phyloP scores from a whole-genome alignment of 2,329 filamentous ascomycete genomes.

The Colletotrichum cordylinicola region DNA sequence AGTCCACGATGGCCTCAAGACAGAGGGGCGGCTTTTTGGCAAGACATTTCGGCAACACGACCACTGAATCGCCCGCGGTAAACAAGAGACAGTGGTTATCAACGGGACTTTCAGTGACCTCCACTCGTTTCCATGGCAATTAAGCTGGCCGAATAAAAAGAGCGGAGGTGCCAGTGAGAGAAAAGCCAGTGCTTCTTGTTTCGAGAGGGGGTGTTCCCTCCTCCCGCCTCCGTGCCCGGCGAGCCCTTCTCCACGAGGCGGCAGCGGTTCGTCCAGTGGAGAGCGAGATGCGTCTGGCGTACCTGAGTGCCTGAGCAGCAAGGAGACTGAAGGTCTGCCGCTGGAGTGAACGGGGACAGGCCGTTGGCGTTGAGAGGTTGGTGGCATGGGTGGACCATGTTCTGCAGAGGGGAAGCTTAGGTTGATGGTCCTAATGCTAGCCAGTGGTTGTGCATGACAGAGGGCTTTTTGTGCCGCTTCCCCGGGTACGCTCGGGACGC shows the following conservation, averaged over 20 bases:
- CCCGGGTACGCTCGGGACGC: conserved; percentile 8
- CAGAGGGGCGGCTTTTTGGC: neutral
- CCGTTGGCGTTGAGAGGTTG: neutral
- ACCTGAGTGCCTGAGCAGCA: neutral
- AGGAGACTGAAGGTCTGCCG: neutral
- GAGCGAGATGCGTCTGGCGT: neutral
- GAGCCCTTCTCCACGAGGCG: neutral
- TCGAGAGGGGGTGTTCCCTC: conserved; percentile 16
- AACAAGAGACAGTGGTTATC: neutral
- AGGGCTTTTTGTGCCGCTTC: conserved; percentile 5
- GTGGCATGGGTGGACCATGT: conserved; percentile 14
- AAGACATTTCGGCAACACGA: neutral
- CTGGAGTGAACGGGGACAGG: neutral
- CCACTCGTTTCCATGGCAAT: conserved; percentile 19
- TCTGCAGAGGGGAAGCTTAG: neutral
- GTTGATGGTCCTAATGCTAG: neutral
- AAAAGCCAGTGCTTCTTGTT: conserved; percentile 1
- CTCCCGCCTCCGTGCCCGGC: neutral
- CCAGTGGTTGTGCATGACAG: conserved; percentile 6
- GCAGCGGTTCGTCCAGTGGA: neutral
- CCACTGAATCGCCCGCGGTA: neutral
- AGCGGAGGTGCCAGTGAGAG: conserved; percentile 2
- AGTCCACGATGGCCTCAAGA: conserved; percentile 8
- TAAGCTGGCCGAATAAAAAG: neutral
- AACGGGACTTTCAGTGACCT: neutral